Evolutionary conservation across 1,284 basidiomycete species (phyloP).

Genomic region (Hemileia vastatrix): DNA sequence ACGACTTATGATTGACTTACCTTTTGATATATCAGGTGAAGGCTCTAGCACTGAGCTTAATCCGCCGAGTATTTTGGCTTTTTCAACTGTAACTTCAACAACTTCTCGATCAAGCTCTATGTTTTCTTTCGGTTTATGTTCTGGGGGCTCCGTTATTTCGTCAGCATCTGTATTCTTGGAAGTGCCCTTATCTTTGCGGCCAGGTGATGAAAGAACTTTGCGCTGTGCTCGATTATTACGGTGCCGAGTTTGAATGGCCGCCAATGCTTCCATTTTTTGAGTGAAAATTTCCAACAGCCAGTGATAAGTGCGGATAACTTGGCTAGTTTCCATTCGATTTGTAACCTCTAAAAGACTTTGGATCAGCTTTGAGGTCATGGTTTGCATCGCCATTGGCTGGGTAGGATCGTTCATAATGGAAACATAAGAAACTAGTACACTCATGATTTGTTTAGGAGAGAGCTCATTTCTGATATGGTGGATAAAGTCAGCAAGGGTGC

Average conservation of each 20-base stretch:
- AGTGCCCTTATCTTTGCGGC: constrained; percentile 52
- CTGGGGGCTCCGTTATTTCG: constrained; percentile 20
- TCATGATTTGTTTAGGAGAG: constrained; percentile 63
- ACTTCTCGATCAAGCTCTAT: constrained; percentile 22
- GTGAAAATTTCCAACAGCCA: constrained; percentile 71
- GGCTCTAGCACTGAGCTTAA: constrained; percentile 16
- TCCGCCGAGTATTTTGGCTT: constrained; percentile 37
- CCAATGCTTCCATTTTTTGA: constrained; percentile 75
- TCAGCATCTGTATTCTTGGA: constrained; percentile 38
- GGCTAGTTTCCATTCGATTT: constrained; percentile 47
- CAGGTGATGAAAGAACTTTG: constrained; percentile 25
- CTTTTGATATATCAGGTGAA: constrained; percentile 16
- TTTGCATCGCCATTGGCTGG: constrained; percentile 70
- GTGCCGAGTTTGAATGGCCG: constrained; percentile 34
- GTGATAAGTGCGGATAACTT: constrained; percentile 17
- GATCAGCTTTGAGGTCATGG: constrained; percentile 86
- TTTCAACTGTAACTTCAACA: constrained; percentile 46
- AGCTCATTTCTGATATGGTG: constrained; percentile 84
- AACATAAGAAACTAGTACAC: constrained; percentile 75
- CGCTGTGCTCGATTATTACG: constrained; percentile 33
- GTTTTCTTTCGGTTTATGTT: constrained; percentile 36
- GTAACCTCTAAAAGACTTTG: constrained; percentile 81
- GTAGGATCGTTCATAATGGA: constrained; percentile 82
- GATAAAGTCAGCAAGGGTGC: constrained; percentile 82
- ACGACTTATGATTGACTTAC: background rate